Percentiles rank a stretch among this genome's conserved stretches.
Evolutionary conservation across 2,329 filamentous ascomycete species (phyloP).

Genomic region (Nemania abortiva): DNA sequence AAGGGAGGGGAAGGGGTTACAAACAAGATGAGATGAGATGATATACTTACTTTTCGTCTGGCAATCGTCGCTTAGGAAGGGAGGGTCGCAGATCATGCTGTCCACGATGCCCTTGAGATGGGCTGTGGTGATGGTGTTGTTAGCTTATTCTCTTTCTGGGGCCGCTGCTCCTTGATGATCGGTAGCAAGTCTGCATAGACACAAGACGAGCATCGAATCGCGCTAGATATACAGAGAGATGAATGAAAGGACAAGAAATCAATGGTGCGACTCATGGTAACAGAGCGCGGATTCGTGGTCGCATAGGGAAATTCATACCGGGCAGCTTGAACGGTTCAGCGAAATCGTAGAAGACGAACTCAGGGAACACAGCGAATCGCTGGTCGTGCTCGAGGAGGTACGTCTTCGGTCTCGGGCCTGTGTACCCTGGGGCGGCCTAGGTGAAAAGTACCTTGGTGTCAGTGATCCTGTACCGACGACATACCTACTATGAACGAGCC

Average conservation of each 20-base stretch:
- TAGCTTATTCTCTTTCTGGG: not conserved
- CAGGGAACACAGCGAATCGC: constrained; percentile 78
- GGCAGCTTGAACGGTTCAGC: constrained; percentile 75
- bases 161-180: not conserved
- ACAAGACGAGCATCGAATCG: too few species aligned
- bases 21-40: constrained; percentile 14
- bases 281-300: not conserved
- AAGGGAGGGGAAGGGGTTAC: not conserved
- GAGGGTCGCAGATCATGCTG: constrained; percentile 80
- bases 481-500: not conserved
- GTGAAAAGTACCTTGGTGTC: not conserved
- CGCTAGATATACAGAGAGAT: not conserved
- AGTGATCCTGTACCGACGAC: not conserved
- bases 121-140: constrained; percentile 48
- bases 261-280: not conserved
- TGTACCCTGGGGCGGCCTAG: constrained; percentile 36
- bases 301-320: constrained; percentile 52
- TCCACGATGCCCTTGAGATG: constrained; percentile 74
- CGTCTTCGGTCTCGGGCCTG: constrained; percentile 64
- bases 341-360: constrained; percentile 82
- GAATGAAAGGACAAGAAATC: not conserved
- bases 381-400: constrained; percentile 79
- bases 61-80: constrained; percentile 83
- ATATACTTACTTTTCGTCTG: constrained; percentile 75
- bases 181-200: too few species aligned